A percentile compares a stretch with the other conserved stretches of the same genome.
Evolutionary conservation across 169 alveolate genomes (phyloP).

Genomic region (Eimeria zaria): DNA sequence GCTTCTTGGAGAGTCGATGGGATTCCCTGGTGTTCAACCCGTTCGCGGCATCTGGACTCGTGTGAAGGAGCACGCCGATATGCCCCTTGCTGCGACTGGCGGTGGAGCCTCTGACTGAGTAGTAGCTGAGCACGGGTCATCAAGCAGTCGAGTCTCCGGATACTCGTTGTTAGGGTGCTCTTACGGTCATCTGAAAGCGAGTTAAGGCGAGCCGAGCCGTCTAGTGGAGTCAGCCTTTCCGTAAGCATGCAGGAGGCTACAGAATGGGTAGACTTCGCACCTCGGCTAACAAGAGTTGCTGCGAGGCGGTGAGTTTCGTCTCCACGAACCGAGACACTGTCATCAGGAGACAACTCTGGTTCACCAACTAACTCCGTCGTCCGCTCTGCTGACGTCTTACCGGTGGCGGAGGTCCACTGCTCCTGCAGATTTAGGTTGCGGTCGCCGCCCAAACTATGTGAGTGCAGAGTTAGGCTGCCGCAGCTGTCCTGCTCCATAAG

Average conservation of each 20-base stretch:
- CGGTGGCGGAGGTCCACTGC: background rate
- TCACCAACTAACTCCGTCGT: conserved; percentile 28
- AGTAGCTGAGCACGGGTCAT: conserved; percentile 75
- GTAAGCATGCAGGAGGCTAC: background rate
- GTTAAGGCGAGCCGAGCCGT: background rate
- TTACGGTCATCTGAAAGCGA: conserved; percentile 48
- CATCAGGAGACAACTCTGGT: conserved; percentile 65
- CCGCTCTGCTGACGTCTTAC: background rate
- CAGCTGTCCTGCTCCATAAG: background rate
- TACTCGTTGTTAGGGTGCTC: conserved; percentile 73
- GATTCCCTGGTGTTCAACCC: background rate
- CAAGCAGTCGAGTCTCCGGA: conserved; percentile 62
- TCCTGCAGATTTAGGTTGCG: background rate
- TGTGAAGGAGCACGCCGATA: background rate
- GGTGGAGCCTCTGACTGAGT: conserved; percentile 55
- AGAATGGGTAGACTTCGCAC: conserved; percentile 7
- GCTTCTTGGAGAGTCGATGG: background rate
- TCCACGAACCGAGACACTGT: conserved; percentile 74
- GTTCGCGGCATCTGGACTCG: background rate
- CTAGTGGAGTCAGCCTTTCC: background rate
- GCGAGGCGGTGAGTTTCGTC: conserved; percentile 27
- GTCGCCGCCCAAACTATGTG: background rate
- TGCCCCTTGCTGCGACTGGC: conserved; percentile 37
- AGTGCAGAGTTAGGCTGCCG: background rate
- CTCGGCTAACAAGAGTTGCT: background rate